Evolutionary conservation across 805 yeast species (phyloP).

Genomic region (Kazachstania martiniae): DNA sequence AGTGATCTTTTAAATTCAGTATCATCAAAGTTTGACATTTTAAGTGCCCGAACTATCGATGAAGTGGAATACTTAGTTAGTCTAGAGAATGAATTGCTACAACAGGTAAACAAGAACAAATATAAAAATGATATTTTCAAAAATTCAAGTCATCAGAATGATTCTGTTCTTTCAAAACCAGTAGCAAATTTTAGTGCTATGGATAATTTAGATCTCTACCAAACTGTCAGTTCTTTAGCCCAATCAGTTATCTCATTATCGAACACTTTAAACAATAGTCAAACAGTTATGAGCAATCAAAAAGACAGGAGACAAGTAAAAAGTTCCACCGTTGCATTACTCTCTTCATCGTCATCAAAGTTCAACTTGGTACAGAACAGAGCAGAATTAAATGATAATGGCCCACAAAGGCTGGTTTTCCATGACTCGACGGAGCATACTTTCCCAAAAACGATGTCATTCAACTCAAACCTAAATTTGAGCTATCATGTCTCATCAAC

Average conservation of each 20-base stretch:
- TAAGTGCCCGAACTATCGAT: conserved; percentile 61
- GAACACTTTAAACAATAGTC: conserved; percentile 14
- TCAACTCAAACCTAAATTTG: background rate
- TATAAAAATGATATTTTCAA: background rate
- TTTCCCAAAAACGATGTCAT: background rate
- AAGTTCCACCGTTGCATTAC: conserved; percentile 14
- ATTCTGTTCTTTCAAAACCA: conserved; percentile 1
- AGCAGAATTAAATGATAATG: conserved; percentile 3
- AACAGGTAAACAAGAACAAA: conserved; percentile 2
- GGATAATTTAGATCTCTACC: conserved; percentile 27
- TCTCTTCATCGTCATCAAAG: conserved; percentile 5
- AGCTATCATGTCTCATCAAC: conserved; percentile 9
- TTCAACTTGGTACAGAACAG: background rate
- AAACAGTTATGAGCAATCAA: conserved; percentile 14
- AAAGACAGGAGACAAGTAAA: conserved; percentile 17
- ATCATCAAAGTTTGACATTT: conserved; percentile 42
- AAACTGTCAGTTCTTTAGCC: conserved; percentile 27
- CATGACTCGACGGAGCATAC: conserved; percentile 11
- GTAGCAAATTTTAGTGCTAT: conserved; percentile 17
- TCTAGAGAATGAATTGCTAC: conserved; percentile 32
- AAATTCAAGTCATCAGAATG: too few species aligned
- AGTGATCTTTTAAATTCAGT: conserved; percentile 4
- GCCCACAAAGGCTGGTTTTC: conserved; percentile 19
- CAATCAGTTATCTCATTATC: conserved; percentile 27
- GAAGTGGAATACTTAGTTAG: conserved; percentile 50